Evolutionary conservation across 139 green algal genomes (phyloP).

Genomic region (Monoraphidium neglectum): DNA sequence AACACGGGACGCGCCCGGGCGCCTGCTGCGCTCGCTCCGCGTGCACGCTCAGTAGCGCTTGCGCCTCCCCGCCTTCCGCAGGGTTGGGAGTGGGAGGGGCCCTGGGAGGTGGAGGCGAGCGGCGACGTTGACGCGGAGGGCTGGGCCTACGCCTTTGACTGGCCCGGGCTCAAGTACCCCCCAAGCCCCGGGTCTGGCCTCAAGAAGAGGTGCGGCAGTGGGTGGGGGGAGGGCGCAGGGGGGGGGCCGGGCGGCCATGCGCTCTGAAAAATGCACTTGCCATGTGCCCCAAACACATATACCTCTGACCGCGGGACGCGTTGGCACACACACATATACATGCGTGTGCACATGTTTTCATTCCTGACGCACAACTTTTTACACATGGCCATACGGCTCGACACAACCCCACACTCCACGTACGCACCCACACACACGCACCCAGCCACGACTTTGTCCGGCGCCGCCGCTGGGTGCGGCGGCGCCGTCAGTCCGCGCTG

Average conservation of each 20-base stretch:
- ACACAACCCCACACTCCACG: too few relatives aligned
- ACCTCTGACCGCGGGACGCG: not conserved
- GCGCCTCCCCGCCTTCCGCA: not conserved
- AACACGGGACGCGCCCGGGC: too few relatives aligned
- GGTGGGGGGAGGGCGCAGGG: constrained; percentile 11
- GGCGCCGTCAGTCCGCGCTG: constrained; percentile 18
- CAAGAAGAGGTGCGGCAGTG: constrained; percentile 20
- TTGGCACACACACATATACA: not conserved
- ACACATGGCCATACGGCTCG: too few relatives aligned
- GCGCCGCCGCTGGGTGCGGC: constrained; percentile 12
- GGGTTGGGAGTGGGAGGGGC: constrained; percentile 78
- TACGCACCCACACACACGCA: too few relatives aligned
- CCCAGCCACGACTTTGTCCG: too few relatives aligned
- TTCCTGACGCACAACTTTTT: too few relatives aligned
- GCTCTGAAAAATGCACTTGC: too few relatives aligned
- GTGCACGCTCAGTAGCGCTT: too few relatives aligned
- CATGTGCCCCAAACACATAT: not conserved
- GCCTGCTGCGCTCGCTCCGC: too few relatives aligned
- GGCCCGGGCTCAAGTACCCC: constrained; percentile 28
- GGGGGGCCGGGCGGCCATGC: too few relatives aligned
- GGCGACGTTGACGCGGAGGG: constrained; percentile 64
- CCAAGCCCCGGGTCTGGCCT: constrained; percentile 22
- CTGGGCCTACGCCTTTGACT: constrained; percentile 66
- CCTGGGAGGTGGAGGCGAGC: constrained; percentile 66
- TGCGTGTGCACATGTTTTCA: too few relatives aligned